phyloP scores from a whole-genome alignment of 257 asterid species.

The Perilla frutescens region DNA sequence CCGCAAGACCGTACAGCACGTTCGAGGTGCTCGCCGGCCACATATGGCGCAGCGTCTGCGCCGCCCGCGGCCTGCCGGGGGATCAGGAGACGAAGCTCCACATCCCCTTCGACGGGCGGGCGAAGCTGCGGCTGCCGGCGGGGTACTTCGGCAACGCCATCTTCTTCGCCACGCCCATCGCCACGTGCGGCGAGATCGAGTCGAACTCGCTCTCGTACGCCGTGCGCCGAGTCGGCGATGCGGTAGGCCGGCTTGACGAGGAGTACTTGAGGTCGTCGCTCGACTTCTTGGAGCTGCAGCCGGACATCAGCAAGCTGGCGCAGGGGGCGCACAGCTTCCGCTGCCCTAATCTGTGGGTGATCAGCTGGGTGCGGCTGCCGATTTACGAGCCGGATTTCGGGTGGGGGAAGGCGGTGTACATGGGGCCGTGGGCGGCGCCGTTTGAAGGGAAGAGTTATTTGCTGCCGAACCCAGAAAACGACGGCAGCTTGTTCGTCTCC shows the following conservation, averaged over 20 bases:
- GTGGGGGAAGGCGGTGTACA: slow-evolving; percentile 34
- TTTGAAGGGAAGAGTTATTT: slow-evolving; percentile 27
- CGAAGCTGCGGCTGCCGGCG: neutral
- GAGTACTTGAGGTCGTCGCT: slow-evolving; percentile 21
- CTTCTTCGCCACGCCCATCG: slow-evolving; percentile 27
- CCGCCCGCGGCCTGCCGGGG: neutral
- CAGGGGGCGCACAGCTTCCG: slow-evolving; percentile 7
- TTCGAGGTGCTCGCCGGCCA: slow-evolving; percentile 28
- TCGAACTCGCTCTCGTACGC: slow-evolving; percentile 1
- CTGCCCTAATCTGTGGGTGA: slow-evolving; percentile 30
- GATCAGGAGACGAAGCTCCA: slow-evolving; percentile 28
- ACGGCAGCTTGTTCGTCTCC: slow-evolving; percentile 18
- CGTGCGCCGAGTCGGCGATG: neutral
- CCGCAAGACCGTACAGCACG: neutral
- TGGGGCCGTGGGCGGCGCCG: slow-evolving; percentile 29
- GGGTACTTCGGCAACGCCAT: slow-evolving; percentile 29
- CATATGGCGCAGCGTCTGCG: slow-evolving; percentile 25
- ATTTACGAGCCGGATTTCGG: slow-evolving; percentile 23
- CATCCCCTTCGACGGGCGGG: slow-evolving; percentile 25
- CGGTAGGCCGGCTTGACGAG: slow-evolving; percentile 1
- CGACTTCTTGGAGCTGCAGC: slow-evolving; percentile 10
- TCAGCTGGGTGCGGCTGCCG: slow-evolving; percentile 24
- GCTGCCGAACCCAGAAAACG: neutral
- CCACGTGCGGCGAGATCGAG: slow-evolving; percentile 26
- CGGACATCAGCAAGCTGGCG: neutral